Evolutionary conservation across 2,329 filamentous ascomycete species (phyloP).

Genomic region (Colletotrichum chrysophilum): DNA sequence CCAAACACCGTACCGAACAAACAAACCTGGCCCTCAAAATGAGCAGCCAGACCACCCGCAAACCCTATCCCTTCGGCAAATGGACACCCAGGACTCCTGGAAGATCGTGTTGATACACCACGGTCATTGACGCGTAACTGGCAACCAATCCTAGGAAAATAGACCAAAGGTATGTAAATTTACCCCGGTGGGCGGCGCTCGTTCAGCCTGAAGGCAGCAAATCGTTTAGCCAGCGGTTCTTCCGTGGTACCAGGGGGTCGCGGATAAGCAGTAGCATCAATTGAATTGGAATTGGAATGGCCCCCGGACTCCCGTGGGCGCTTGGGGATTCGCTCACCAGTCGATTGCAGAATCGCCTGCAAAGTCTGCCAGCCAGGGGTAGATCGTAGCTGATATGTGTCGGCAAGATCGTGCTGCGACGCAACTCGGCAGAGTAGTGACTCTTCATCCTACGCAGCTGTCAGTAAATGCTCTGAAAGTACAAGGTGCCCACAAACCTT

Average conservation of each 20-base stretch:
- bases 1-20: background rate
- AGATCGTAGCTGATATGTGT: slow-evolving; percentile 83
- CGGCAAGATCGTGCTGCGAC: slow-evolving; percentile 78
- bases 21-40: background rate
- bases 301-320: slow-evolving; percentile 54
- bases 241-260: slow-evolving; percentile 39
- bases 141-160: background rate
- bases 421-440: slow-evolving; percentile 85
- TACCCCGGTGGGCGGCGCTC: slow-evolving; percentile 32
- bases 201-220: slow-evolving; percentile 70
- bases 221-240: slow-evolving; percentile 68
- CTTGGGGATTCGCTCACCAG: slow-evolving; percentile 95
- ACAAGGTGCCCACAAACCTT: slow-evolving; percentile 65
- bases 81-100: background rate
- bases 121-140: background rate
- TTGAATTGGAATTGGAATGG: slow-evolving; percentile 31
- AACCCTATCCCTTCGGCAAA: background rate
- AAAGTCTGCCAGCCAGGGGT: slow-evolving; percentile 94
- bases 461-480: background rate
- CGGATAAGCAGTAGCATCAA: slow-evolving; percentile 26
- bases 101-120: background rate
- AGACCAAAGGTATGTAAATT: background rate
- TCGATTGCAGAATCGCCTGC: slow-evolving; percentile 91
- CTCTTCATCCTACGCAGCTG: slow-evolving; percentile 77
- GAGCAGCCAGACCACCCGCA: background rate